A percentile compares a stretch with the other conserved stretches of the same genome.
phyloP scores from a whole-genome alignment of 345 rosid genomes.

The Stellera chamaejasme region DNA sequence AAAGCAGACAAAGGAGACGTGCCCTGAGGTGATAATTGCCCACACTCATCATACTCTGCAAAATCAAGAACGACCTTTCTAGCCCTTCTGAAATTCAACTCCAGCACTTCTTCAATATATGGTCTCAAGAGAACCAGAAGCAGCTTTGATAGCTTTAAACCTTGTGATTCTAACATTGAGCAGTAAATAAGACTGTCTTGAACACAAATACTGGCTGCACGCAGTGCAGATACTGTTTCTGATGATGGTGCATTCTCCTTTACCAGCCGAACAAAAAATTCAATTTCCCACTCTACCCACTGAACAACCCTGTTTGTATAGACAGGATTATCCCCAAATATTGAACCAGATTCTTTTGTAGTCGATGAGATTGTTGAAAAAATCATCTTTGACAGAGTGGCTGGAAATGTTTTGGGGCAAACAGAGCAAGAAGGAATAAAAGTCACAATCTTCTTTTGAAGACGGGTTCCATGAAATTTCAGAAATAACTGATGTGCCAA shows the following conservation, averaged over 20 bases:
- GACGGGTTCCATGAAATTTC: conserved; percentile 41
- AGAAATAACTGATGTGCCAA: conserved; percentile 70
- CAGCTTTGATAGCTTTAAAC: conserved; percentile 70
- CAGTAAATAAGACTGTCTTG: conserved; percentile 81
- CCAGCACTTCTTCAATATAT: conserved; percentile 85
- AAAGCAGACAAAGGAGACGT: conserved; percentile 52
- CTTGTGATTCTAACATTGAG: conserved; percentile 72
- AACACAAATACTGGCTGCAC: conserved; percentile 65
- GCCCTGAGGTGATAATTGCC: conserved; percentile 42
- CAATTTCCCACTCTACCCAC: conserved; percentile 96
- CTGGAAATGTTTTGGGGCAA: conserved; percentile 72
- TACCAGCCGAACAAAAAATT: conserved; percentile 68
- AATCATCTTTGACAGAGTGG: conserved; percentile 63
- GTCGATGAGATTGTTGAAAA: conserved; percentile 63
- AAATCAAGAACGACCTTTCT: conserved; percentile 54
- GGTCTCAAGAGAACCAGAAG: conserved; percentile 83
- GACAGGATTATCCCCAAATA: conserved; percentile 83
- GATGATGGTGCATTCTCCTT: conserved; percentile 79
- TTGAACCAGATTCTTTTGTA: conserved; percentile 58
- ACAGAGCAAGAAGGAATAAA: conserved; percentile 66
- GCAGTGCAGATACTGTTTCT: conserved; percentile 65
- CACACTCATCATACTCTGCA: conserved; percentile 47
- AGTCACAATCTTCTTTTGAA: conserved; percentile 53
- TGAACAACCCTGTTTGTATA: conserved; percentile 82
- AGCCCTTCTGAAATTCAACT: conserved; percentile 82